These are phyloP conservation scores for Albizia julibrissin DNA, from an alignment of 306 rosid species.

Conservation along the genomic window DNA sequence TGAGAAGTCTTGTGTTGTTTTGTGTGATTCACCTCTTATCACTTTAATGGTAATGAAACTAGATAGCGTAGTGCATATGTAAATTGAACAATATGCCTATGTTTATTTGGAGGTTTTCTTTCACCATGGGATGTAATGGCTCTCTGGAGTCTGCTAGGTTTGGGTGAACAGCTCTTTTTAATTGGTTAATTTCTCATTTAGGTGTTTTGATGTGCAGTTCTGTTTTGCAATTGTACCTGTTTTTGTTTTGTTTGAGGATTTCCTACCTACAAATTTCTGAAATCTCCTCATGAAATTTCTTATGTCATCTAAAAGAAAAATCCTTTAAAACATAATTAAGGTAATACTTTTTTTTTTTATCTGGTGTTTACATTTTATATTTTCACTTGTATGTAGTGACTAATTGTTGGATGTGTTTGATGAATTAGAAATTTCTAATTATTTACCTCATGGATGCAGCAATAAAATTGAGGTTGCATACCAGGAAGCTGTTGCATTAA, in stretches of 20 bases:
- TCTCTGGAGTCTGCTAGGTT: not conserved
- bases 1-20: not conserved
- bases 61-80: not conserved
- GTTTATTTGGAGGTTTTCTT: not conserved
- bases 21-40: not conserved
- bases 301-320: not conserved
- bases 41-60: not conserved
- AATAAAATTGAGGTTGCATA: constrained; percentile 94
- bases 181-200: not conserved
- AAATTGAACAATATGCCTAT: not conserved
- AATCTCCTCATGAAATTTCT: not conserved
- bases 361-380: constrained; percentile 12
- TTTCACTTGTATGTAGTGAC: constrained; percentile 17
- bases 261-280: not conserved
- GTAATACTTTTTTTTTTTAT: not conserved
- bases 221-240: not conserved
- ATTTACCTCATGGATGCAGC: constrained; percentile 59
- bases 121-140: not conserved
- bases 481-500: constrained; percentile 95
- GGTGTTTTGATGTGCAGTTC: not conserved
- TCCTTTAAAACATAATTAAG: not conserved
- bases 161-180: not conserved
- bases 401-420: constrained; percentile 6
- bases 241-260: not conserved
- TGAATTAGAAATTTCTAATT: constrained; percentile 35